Evolutionary conservation across 2,329 filamentous ascomycete species (phyloP).

Genomic region (Trichoderma brevicompactum): DNA sequence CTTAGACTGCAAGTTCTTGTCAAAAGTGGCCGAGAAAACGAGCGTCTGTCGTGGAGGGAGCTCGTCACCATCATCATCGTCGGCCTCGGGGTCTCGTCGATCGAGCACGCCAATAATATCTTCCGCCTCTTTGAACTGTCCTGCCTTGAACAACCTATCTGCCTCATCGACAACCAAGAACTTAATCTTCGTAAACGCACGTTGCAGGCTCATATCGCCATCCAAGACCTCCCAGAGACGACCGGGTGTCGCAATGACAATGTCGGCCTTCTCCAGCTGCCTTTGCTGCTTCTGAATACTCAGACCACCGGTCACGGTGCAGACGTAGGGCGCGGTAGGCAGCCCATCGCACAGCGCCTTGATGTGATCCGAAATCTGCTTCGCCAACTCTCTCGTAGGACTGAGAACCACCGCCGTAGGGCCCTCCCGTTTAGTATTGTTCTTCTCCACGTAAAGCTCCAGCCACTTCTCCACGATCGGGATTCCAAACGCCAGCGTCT

Average conservation of each 20-base stretch:
- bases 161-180: constrained; percentile 95
- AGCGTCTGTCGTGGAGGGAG: constrained; percentile 74
- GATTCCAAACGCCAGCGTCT: constrained; percentile 92
- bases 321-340: constrained; percentile 69
- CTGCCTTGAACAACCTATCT: constrained; percentile 86
- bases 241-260: constrained; percentile 92
- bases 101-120: constrained; percentile 85
- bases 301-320: constrained; percentile 87
- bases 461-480: constrained; percentile 89
- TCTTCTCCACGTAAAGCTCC: constrained; percentile 47
- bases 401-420: constrained; percentile 83
- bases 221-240: constrained; percentile 93
- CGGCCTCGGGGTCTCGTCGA: constrained; percentile 65
- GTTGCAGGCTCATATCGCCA: constrained; percentile 69
- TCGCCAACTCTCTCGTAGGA: constrained; percentile 89
- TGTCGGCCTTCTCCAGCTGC: constrained; percentile 80
- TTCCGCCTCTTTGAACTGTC: constrained; percentile 92
- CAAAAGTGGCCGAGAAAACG: constrained; percentile 96
- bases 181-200: constrained; percentile 71
- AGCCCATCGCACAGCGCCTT: constrained; percentile 70
- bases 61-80: constrained; percentile 51
- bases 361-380: constrained; percentile 86
- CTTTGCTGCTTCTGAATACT: constrained; percentile 95
- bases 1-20: constrained; percentile 89
- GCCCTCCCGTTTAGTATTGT: constrained; percentile 45